Evolutionary conservation across 2,329 filamentous ascomycete species (phyloP).

Genomic region (Penicillium expansum): DNA sequence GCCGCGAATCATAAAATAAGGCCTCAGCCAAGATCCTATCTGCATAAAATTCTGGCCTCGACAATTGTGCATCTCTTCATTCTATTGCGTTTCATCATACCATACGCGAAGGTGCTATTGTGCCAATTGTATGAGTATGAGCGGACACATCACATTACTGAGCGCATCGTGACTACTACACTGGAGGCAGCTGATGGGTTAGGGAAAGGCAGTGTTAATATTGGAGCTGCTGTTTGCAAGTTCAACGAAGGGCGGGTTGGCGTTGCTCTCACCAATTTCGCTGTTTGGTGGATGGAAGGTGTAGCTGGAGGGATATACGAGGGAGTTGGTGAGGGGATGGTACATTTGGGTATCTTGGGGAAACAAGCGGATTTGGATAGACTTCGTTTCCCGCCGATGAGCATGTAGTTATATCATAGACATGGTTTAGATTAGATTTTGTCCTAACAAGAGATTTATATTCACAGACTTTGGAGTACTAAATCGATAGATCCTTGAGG

Average conservation of each 20-base stretch:
- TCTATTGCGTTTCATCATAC: constrained; percentile 58
- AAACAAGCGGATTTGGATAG: constrained; percentile 19
- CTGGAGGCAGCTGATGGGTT: constrained; percentile 55
- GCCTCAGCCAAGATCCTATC: constrained; percentile 42
- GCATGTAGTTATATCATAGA: neutral
- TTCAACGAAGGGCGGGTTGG: constrained; percentile 66
- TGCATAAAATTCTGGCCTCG: constrained; percentile 59
- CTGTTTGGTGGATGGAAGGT: constrained; percentile 62
- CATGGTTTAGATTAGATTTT: neutral
- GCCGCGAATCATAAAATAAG: neutral
- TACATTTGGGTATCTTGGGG: constrained; percentile 40
- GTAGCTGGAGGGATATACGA: constrained; percentile 66
- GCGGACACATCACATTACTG: constrained; percentile 63
- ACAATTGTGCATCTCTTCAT: constrained; percentile 60
- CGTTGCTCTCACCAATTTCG: constrained; percentile 54
- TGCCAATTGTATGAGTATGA: constrained; percentile 60
- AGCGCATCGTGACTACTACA: constrained; percentile 54
- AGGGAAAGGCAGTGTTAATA: constrained; percentile 51
- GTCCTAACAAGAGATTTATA: neutral
- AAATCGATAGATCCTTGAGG: neutral
- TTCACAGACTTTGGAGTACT: neutral
- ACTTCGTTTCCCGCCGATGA: constrained; percentile 10
- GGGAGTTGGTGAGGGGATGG: constrained; percentile 56
- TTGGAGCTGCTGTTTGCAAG: constrained; percentile 56
- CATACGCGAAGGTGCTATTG: constrained; percentile 58